Evolutionary conservation across 129 eudicot species (phyloP), one percentile per base, ranked within the genome.

Genomic region (Artemisia annua): DNA sequence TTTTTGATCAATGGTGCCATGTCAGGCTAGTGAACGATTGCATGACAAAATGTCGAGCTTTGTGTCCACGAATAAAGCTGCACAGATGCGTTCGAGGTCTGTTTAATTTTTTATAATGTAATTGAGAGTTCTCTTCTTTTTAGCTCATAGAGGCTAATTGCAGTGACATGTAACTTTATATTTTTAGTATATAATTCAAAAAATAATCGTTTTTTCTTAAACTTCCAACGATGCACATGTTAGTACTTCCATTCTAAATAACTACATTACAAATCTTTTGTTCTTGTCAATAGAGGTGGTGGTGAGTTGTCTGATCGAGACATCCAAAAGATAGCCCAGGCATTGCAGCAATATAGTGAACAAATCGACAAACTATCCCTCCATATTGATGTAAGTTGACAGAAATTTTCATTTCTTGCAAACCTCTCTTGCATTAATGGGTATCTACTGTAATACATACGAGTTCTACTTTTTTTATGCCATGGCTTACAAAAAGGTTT

Each of bases 311-410:
- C 98, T 24, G 85, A 91, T 65, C 89, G 89, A 28, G 96, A 92
- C 71, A 82, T 92, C 84, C 90, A 84, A 78, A 85, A 80, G 87
- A 85, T 92, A 86, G 98, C 85, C 24, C 95, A 92, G 76, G 87
- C 98, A 53, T 80, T 92, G 85, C 96, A 95, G 61, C 96, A 89
- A 66, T 92, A 92, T 62, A 89, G 88, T 80, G 98, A 92, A 80
- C 95, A 92, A 82, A 89, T 89, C 11, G 96, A 92, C 59, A 92
- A 89, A 71, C 87, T 92, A 68, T 92, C 98, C 14, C 89, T 92
- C 51, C 98, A 92, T 78, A 95, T 92, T 46, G 96, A 92, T 83
- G 98, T 92, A 85, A 89, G 98, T 89, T 53, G 53, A 52, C 53
- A 50, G 35, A 61, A 73, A 24, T 57, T 5, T 35, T 16, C 26